Percentiles rank a stretch among this genome's conserved stretches.
These are phyloP conservation scores for Rhododendron simsii DNA, from an alignment of 148 eudicot genomes.

Conservation along the genomic window DNA sequence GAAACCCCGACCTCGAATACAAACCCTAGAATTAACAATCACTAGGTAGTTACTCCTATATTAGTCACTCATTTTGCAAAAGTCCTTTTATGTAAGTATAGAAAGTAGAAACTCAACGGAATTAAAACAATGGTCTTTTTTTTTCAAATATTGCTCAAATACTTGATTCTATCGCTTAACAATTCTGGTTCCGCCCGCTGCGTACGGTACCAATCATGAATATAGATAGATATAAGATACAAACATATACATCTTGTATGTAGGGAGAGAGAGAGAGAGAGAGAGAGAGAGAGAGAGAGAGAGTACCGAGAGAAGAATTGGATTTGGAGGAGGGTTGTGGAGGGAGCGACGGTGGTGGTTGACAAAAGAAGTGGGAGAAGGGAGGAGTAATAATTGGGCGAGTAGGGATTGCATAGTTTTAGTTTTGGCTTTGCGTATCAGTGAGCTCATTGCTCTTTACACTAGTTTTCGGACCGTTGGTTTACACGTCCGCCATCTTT, in stretches of 20 bases:
- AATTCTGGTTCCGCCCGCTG: background rate
- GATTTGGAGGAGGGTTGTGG: constrained; percentile 5
- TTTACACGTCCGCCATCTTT: background rate
- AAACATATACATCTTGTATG: background rate
- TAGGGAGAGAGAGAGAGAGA: background rate
- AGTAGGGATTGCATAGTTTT: constrained; percentile 49
- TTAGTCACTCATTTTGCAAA: background rate
- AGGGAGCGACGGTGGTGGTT: constrained; percentile 9
- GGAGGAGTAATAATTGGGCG: constrained; percentile 15
- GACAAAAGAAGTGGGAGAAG: constrained; percentile 1
- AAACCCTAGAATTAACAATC: constrained; percentile 39
- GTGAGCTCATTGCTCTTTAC: constrained; percentile 14
- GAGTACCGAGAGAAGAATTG: constrained; percentile 6
- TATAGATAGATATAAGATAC: background rate
- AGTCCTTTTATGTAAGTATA: background rate
- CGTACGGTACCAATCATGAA: background rate
- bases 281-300: constrained; percentile 9
- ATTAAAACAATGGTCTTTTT: too few relatives aligned
- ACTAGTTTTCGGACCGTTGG: background rate
- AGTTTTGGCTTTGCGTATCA: constrained; percentile 23
- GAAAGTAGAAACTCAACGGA: background rate
- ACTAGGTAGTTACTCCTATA: background rate
- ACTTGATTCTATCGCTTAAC: background rate
- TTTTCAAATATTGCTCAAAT: background rate
- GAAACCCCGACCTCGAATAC: constrained; percentile 26